Conservation (phyloP, 176 grass and related monocot genomes). For the Melocanna baccifera region DNA sequence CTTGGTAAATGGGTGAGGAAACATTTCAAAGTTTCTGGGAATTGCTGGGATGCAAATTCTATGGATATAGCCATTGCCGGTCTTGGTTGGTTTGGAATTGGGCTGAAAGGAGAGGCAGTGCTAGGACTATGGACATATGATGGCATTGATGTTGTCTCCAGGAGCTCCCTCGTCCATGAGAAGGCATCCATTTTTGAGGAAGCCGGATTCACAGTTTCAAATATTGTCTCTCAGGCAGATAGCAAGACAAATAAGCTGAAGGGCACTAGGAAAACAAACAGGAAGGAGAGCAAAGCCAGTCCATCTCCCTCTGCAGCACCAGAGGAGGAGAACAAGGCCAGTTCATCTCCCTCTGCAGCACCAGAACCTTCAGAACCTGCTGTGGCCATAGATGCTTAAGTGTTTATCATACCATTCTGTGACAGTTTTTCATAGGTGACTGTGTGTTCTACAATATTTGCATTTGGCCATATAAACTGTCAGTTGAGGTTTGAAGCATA, state of each 20-base stretch:
- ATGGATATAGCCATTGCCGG: constrained; percentile 73
- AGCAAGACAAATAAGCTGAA: constrained; percentile 61
- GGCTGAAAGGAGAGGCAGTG: constrained; percentile 63
- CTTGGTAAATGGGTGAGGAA: constrained; percentile 82
- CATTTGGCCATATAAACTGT: not conserved
- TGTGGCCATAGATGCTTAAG: constrained; percentile 16
- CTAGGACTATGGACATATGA: constrained; percentile 84
- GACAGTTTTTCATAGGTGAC: not conserved
- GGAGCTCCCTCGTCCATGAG: constrained; percentile 58
- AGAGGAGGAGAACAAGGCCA: not conserved
- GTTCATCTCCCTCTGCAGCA: not conserved
- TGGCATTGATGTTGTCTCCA: constrained; percentile 65
- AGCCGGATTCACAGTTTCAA: constrained; percentile 74
- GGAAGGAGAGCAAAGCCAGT: constrained; percentile 12
- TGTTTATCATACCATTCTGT: not conserved
- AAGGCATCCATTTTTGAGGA: constrained; percentile 80
- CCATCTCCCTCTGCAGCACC: not conserved
- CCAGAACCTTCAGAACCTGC: constrained; percentile 5
- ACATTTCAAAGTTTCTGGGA: constrained; percentile 55
- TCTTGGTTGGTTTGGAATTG: constrained; percentile 83
- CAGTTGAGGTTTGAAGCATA: constrained; percentile 2
- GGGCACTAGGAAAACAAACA: constrained; percentile 35
- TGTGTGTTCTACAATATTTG: not conserved
- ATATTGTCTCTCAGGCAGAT: constrained; percentile 75
- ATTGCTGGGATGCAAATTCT: constrained; percentile 69